Percentiles rank a stretch among this genome's conserved stretches.
Evolutionary conservation across 2,329 filamentous ascomycete species (phyloP).

Genomic region (Claviceps citrina): DNA sequence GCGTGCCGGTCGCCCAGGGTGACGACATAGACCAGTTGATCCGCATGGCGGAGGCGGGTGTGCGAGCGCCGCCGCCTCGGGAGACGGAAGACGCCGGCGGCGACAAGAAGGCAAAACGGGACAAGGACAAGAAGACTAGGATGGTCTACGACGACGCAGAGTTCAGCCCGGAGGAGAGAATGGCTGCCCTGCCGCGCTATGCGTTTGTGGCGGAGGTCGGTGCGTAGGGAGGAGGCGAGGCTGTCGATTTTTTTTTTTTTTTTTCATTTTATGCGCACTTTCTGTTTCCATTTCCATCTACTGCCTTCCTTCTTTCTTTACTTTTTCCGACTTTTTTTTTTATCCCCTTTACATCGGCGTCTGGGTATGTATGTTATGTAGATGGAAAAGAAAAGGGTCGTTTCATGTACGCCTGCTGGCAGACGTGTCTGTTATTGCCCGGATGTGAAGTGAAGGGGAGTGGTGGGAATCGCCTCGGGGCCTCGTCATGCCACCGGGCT

Average conservation of each 20-base stretch:
- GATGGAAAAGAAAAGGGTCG: neutral
- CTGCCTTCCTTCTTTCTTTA: no score
- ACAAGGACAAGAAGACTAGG: slow-evolving; percentile 50
- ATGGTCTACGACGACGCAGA: slow-evolving; percentile 74
- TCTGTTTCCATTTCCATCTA: no score
- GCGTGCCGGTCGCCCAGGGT: slow-evolving; percentile 18
- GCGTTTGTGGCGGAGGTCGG: slow-evolving; percentile 31
- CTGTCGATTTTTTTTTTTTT: neutral
- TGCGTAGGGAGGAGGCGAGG: neutral
- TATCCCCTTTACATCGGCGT: neutral
- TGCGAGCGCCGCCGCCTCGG: slow-evolving; percentile 28
- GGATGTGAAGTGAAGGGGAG: neutral
- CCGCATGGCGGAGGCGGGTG: slow-evolving; percentile 47
- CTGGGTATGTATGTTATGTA: neutral
- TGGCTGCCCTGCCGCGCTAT: slow-evolving; percentile 66
- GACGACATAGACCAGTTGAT: slow-evolving; percentile 53
- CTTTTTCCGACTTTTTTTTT: neutral
- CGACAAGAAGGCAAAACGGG: slow-evolving; percentile 52
- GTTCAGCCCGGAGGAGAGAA: slow-evolving; percentile 75
- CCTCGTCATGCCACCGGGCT: no score
- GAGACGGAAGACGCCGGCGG: slow-evolving; percentile 27
- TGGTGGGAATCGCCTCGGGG: no score
- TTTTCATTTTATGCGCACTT: no score
- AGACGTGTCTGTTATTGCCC: neutral
- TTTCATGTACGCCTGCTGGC: neutral